Conservation (phyloP, 805 yeast genomes). For the Brettanomyces sp. region DNA sequence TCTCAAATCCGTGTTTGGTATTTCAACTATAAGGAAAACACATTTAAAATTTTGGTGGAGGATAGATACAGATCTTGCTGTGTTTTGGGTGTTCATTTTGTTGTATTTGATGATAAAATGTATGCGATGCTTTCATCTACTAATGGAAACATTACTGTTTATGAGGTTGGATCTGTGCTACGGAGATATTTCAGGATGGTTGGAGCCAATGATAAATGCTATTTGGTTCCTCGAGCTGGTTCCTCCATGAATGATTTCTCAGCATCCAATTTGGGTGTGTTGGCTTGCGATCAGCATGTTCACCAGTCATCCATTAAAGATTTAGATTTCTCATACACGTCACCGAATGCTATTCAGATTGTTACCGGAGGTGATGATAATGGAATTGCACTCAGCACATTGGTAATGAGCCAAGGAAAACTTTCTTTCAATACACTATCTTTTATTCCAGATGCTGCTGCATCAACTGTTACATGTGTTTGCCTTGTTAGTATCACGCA, state of each 20-base stretch:
- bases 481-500: constrained; percentile 16
- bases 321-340: constrained; percentile 24
- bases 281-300: constrained; percentile 36
- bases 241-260: not conserved
- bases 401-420: not conserved
- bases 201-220: not conserved
- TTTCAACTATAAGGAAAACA: constrained; percentile 28
- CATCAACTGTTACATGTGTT: constrained; percentile 77
- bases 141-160: constrained; percentile 68
- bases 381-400: constrained; percentile 29
- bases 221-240: no score
- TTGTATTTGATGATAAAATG: constrained; percentile 20
- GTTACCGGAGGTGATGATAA: constrained; percentile 94
- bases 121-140: constrained; percentile 60
- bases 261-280: constrained; percentile 8
- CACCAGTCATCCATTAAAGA: constrained; percentile 86
- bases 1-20: constrained; percentile 64
- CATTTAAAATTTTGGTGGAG: constrained; percentile 34
- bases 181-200: constrained; percentile 5
- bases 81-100: constrained; percentile 50
- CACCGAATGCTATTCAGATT: constrained; percentile 20
- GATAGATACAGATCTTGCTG: constrained; percentile 70
- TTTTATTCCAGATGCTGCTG: constrained; percentile 54
- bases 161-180: constrained; percentile 34
- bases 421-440: constrained; percentile 17